Evolutionary conservation across 768 basidiomycete species (phyloP), one percentile per base, ranked within the genome.

Genomic region (Glaciozyma martinii): DNA sequence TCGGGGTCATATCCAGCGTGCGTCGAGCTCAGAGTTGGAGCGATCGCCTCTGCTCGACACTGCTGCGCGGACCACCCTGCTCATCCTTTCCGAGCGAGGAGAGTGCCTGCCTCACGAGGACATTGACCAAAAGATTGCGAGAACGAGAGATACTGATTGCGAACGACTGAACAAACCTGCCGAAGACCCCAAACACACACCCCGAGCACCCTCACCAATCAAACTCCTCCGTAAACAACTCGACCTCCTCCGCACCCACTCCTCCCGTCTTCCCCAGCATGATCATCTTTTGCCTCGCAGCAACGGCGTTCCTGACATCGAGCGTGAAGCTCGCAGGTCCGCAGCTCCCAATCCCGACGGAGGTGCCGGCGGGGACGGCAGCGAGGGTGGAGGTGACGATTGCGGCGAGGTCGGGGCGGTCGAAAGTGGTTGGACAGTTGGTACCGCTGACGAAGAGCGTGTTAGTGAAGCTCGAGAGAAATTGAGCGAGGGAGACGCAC

Each of bases 161-260:
- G 33, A 33, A 33, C 5, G 33, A 10, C 33, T 33, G 33, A 5
- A 33, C 33, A 33, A 33, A 10, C 5, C 33, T 10, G 5, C 6
- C n/a, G n/a, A n/a, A n/a, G n/a, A n/a, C n/a, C n/a, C n/a, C n/a
- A n/a, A n/a, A n/a, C n/a, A n/a, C n/a, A n/a, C 33, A 12, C 37
- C 37, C 12, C 37, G 2, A 40, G n/a, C n/a, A n/a, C n/a, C 37
- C 37, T 40, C 37, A 67, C 66, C 66, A 67, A 16, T 63, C 62
- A 21, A 67, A 67, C 49, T 67, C 66, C 43, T 67, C 66, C n/a
- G 66, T 67, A 23, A 58, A 56, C 1, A 67, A 56, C 59, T 67
- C 62, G 30, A 67, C 60, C 56, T 67, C 66, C 12, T 30, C 56
- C 0, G 27, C 62, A 10, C 66, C 62, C 3, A 30, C 47, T 13